phyloP scores from a whole-genome alignment of 768 basidiomycete species.

The Naematelia aurantialba region DNA sequence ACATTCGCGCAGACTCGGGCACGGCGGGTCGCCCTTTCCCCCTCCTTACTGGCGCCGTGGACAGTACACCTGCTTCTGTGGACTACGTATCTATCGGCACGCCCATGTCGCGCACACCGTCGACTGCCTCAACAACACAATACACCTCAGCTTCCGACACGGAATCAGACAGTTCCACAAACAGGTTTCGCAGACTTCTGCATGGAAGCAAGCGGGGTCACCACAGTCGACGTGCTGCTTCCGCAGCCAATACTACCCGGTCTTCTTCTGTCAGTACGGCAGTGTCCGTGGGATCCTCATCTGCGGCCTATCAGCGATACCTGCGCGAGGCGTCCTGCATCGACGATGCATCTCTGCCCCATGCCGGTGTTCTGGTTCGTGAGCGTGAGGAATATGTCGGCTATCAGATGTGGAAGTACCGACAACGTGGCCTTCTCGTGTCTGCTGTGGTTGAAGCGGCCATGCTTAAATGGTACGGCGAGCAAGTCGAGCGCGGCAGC shows the following conservation, averaged over 20 bases:
- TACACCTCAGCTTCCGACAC: background rate
- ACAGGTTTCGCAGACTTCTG: background rate
- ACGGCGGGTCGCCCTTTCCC: background rate
- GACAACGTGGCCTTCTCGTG: slow-evolving; percentile 10
- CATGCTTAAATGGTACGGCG: slow-evolving; percentile 19
- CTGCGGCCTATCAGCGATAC: background rate
- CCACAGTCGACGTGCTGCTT: background rate
- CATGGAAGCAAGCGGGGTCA: background rate
- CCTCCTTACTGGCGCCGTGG: background rate
- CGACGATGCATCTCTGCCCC: slow-evolving; percentile 1
- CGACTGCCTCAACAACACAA: background rate
- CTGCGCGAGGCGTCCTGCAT: background rate
- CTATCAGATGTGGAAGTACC: slow-evolving; percentile 2
- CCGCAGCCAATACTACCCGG: background rate
- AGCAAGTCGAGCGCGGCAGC: slow-evolving; percentile 9
- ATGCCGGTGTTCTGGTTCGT: slow-evolving; percentile 25
- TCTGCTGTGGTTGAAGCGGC: slow-evolving; percentile 9
- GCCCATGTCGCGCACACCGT: background rate
- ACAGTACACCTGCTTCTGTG: background rate
- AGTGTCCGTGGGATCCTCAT: background rate
- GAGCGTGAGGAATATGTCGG: slow-evolving; percentile 24
- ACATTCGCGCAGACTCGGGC: background rate
- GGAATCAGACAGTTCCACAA: background rate
- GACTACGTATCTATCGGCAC: background rate
- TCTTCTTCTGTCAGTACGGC: background rate